A percentile compares a stretch with the other conserved stretches of the same genome.
These are phyloP conservation scores for Murraya paniculata DNA, from an alignment of 345 rosid species.

Conservation along the genomic window DNA sequence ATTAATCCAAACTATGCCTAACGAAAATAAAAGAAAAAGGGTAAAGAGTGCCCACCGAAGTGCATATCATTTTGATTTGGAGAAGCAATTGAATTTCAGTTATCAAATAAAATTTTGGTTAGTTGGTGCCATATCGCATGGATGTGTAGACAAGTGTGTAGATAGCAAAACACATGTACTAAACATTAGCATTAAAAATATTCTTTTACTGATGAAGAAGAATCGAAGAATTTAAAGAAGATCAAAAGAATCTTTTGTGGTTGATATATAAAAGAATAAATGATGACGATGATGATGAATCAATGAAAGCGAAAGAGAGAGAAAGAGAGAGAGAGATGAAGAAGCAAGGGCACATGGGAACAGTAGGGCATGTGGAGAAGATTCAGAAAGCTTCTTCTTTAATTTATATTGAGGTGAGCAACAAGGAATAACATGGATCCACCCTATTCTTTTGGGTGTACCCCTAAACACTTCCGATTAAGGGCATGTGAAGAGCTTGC, in stretches of 20 bases:
- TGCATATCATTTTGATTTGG: not conserved
- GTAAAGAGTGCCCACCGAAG: not conserved
- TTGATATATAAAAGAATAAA: not conserved
- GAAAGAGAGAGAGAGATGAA: conserved; percentile 15
- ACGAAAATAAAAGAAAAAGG: not conserved
- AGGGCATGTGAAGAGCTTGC: conserved; percentile 67
- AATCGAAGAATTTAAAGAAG: conserved; percentile 1
- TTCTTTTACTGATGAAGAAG: not conserved
- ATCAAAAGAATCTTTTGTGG: conserved; percentile 9
- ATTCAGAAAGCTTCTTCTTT: conserved; percentile 46
- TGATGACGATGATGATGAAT: not conserved
- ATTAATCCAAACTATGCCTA: too few relatives aligned
- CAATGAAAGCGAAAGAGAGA: not conserved
- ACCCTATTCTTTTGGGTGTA: conserved; percentile 37
- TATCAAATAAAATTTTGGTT: conserved; percentile 1
- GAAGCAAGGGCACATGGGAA: conserved; percentile 72
- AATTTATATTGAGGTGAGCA: conserved; percentile 32
- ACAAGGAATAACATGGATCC: conserved; percentile 54
- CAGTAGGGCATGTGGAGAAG: conserved; percentile 78
- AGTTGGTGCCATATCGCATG: conserved; percentile 14
- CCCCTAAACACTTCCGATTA: conserved; percentile 37
- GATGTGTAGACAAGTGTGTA: not conserved
- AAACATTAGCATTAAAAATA: not conserved
- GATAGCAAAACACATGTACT: conserved; percentile 3
- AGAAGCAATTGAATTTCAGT: not conserved